Evolutionary conservation across 2,329 filamentous ascomycete species (phyloP), one percentile per base, ranked within the genome.

Genomic region (Ophiosphaerella herpotricha): DNA sequence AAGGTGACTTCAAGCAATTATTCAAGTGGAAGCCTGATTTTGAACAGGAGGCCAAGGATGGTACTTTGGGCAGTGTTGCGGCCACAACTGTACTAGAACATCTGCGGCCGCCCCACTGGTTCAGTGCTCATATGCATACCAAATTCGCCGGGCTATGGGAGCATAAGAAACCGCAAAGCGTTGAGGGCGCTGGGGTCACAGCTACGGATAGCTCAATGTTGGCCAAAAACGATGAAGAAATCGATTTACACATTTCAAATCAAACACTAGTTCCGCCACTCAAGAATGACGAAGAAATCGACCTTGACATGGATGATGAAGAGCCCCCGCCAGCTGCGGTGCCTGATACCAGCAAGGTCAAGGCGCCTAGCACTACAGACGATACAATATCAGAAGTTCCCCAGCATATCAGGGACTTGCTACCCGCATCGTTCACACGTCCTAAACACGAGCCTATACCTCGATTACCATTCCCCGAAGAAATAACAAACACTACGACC

Each of bases 91-190:
- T 96, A 16, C 82, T 97, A 74, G 86, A 96, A 67, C 82, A 89
- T 26, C 74, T 99, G 44, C 82, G 91, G 44, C 94, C 94, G 8
- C 81, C 82, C 0, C 88, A 91, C 70, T 99, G 94, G 94, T 97
- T 97, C 58, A 80, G 77, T 33, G 94, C 92, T 2, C 94, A 99
- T 74, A 75, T 97, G 75, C 94, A 99, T 73, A 86, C 89, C 77
- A 95, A 93, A 68, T 97, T 88, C 69, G 75, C 87, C 0, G 94
- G 92, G 1, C 54, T 79, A 1, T 73, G 86, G 40, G 64, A 80
- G 5, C 78, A 85, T 54, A 70, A 72, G 13, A 64, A 76, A 12
- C 64, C 67, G 23, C 44, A 68, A 37, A 14, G 12, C 11, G 8
- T n/a, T 9, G 16, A 39, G 11, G 24, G 35, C 36, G 40, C 38